Conservation (phyloP, 2,329 filamentous ascomycete genomes). For the Curvularia eragrostidis region DNA sequence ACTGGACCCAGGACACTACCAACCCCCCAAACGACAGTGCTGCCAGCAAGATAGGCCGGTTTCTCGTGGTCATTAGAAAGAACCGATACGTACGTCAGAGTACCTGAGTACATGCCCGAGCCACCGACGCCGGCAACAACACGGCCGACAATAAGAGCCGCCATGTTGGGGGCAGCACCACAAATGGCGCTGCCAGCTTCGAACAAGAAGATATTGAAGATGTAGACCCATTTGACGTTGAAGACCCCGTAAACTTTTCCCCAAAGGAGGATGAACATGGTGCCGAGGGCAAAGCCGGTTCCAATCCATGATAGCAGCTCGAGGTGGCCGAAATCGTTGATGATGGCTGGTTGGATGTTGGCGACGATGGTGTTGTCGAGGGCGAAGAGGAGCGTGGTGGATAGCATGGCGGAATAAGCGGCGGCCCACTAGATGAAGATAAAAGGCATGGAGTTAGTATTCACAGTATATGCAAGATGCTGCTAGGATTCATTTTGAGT, state of each 20-base stretch:
- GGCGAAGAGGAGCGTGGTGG: conserved; percentile 22
- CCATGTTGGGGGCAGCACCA: conserved; percentile 42
- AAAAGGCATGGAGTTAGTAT: too few species aligned
- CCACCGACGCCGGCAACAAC: conserved; percentile 56
- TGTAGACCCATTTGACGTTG: conserved; percentile 52
- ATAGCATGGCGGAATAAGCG: not conserved
- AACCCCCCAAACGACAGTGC: conserved; percentile 51
- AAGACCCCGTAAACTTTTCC: conserved; percentile 54
- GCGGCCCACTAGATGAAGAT: conserved; percentile 4
- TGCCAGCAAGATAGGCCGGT: conserved; percentile 44
- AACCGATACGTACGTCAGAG: conserved; percentile 33
- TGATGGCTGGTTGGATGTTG: conserved; percentile 38
- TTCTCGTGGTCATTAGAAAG: conserved; percentile 29
- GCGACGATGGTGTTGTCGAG: conserved; percentile 40
- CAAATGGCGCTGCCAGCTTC: conserved; percentile 47
- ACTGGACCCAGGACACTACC: conserved; percentile 49
- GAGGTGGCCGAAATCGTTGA: conserved; percentile 36
- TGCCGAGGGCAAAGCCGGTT: conserved; percentile 39
- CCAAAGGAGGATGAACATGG: conserved; percentile 20
- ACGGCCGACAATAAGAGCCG: conserved; percentile 51
- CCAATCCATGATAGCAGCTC: conserved; percentile 35
- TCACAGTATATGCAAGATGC: too few species aligned
- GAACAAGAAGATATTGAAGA: conserved; percentile 25
- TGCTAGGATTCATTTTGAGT: too few species aligned
- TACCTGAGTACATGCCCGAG: conserved; percentile 48